These are phyloP conservation scores for Pythium sp. DNA, from an alignment of 352 stramenopile genomes.

Conservation along the genomic window DNA sequence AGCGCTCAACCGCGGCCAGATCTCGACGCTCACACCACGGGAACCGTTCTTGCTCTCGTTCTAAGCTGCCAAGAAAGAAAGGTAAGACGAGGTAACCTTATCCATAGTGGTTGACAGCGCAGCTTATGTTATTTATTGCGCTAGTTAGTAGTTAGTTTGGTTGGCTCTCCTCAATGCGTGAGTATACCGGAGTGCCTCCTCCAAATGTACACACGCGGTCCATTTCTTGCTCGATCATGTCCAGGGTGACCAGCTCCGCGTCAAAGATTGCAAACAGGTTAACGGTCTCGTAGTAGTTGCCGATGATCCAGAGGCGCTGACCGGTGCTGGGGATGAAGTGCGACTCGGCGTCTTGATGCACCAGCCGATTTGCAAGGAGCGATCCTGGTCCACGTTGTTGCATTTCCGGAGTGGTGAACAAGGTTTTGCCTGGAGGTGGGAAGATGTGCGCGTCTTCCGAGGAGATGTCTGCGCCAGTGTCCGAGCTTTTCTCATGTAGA, in stretches of 20 bases:
- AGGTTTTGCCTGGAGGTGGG: conserved; percentile 17
- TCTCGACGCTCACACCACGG: conserved; percentile 27
- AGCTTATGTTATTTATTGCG: not conserved
- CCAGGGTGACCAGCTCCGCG: conserved; percentile 21
- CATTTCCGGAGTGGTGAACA: not conserved
- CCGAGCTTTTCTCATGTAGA: conserved; percentile 23
- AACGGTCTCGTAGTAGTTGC: conserved; percentile 42
- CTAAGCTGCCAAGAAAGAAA: not conserved
- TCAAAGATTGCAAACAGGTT: conserved; percentile 44
- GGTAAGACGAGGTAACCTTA: not conserved
- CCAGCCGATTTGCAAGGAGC: conserved; percentile 14
- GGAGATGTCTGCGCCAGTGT: conserved; percentile 41
- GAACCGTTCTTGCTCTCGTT: conserved; percentile 13
- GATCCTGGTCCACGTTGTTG: not conserved
- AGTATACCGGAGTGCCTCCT: conserved; percentile 6
- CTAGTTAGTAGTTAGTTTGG: conserved; percentile 5
- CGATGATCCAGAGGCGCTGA: conserved; percentile 39
- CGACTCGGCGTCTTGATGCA: conserved; percentile 39
- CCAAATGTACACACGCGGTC: conserved; percentile 33
- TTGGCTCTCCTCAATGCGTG: not conserved
- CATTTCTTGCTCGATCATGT: conserved; percentile 40
- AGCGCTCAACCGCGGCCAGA: conserved; percentile 39
- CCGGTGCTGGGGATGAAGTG: conserved; percentile 16
- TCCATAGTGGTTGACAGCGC: not conserved
- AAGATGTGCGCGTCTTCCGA: conserved; percentile 45